Conservation (phyloP, 208 protist genomes). For the Crithidia expoeki region DNA sequence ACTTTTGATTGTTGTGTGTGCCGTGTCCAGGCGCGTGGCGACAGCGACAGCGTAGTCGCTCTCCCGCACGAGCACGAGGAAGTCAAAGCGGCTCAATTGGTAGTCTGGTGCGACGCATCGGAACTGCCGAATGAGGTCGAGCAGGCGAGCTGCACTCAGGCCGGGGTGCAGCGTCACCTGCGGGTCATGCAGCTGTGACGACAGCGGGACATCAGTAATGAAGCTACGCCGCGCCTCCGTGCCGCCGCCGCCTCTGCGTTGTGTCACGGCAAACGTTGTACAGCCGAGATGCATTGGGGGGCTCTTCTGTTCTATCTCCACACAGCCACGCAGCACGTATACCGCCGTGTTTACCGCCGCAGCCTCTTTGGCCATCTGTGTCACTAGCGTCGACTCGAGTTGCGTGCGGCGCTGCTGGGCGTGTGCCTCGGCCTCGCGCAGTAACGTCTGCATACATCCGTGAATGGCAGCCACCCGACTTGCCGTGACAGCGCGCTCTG, state of each 20-base stretch:
- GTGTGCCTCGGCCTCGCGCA: conserved; percentile 34
- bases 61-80: conserved; percentile 57
- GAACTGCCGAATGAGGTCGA: conserved; percentile 68
- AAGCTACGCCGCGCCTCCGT: conserved; percentile 47
- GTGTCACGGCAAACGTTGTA: conserved; percentile 69
- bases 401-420: conserved; percentile 25
- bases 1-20: conserved; percentile 25
- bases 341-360: conserved; percentile 84
- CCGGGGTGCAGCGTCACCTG: conserved; percentile 57
- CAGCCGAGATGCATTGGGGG: conserved; percentile 82
- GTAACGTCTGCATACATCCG: conserved; percentile 21
- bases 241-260: not conserved
- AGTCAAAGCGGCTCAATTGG: conserved; percentile 63
- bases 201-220: conserved; percentile 72
- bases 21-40: conserved; percentile 16
- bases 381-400: conserved; percentile 38
- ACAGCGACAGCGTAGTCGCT: conserved; percentile 65
- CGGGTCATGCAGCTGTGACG: conserved; percentile 28
- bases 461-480: conserved; percentile 22
- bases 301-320: conserved; percentile 71
- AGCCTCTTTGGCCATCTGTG: conserved; percentile 52
- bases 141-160: conserved; percentile 55
- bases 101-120: conserved; percentile 74
- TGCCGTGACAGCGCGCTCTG: conserved; percentile 14
- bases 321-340: conserved; percentile 71